Evolutionary conservation across 2,329 filamentous ascomycete genomes (phyloP), one percentile per base, ranked within the genome.

Genomic region (Colletotrichum orbiculare): DNA sequence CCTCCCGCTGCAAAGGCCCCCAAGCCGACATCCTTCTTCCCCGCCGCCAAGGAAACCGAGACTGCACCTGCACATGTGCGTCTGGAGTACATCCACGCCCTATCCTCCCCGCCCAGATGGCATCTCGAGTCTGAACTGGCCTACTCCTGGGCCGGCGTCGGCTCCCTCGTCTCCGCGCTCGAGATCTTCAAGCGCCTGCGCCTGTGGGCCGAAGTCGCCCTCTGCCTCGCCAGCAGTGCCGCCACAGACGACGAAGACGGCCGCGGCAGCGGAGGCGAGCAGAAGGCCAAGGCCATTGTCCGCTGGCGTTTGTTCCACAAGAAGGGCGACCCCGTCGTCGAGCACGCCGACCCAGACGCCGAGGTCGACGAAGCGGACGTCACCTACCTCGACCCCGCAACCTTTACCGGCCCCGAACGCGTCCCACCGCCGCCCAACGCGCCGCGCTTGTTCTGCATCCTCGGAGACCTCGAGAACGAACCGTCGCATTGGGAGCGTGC

Each of bases 131-230:
- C 94, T 0, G 96, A 99, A 75, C 84, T 99, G 12, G 96, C 96
- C 1, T 89, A 93, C 66, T 89, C 94, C n/a, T 99, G 96, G 96
- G 91, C 94, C 0, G 87, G 88, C 52, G 86, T 97, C 3, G 96
- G 96, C 9, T 96, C 94, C 45, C 81, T 99, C 2, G 85, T 93
- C 4, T 97, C 94, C 1, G 96, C 96, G 0, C 85, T 99, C 2
- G 96, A 97, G 66, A 98, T 99, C 66, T 99, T 98, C 78, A 94
- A 97, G 78, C 87, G 96, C 3, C 81, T 99, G 15, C 89, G 94
- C 61, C 90, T 98, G 76, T 98, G 96, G 94, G 92, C 96, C 1
- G 96, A 99, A 78, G 93, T 94, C 5, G 95, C 96, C 0, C 83
- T 99, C 2, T 99, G 96, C 75, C 90, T 93, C 71, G 94, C 93